Evolutionary conservation across 768 basidiomycete genomes (phyloP), one percentile per base, ranked within the genome.

Genomic region (Wakefieldia striispora): DNA sequence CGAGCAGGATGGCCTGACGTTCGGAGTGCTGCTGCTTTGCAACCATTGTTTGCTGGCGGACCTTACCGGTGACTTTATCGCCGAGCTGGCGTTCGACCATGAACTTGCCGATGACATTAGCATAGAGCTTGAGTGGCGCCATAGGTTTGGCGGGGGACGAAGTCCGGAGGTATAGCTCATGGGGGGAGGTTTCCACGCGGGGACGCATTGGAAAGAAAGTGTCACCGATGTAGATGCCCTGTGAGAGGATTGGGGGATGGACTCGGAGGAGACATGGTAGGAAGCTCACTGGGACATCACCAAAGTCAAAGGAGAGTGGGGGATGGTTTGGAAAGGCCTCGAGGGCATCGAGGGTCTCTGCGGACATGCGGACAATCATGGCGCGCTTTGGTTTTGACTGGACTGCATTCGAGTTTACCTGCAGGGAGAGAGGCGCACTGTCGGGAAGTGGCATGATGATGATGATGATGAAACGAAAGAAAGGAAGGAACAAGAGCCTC

Each of bases 281-380:
- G 13, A 20, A 26, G 68, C 81, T 61, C 58, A 88, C 87, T 38
- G 84, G 79, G 40, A 60, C 72, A 29, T 78, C 71, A 20, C 80
- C 81, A 59, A 89, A 86, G 53, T 83, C 76, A 51, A 90, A 78
- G 35, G 82, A 70, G 62, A 89, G 66, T 0, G 70, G 65, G 4
- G 75, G 73, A 14, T 73, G 65, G 33, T 73, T 72, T 43, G 73
- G 72, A 24, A 65, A 66, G 0, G 75, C 70, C 37, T 82, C 78
- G 37, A 90, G 77, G 1, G 84, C 83, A 47, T 87, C 82, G 51
- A 90, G 73, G 0, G 84, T 81, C 65, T 88, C 84, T 29, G 79
- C 75, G 4, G 88, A 81, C 78, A 91, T 75, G 49, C 86, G 83
- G 35, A 91, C 78, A 43, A 91, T 72, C 80, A 89, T 83, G 41